Base-by-base conservation (phyloP, 2,329 filamentous ascomycete genomes). In the Colletotrichum melonis region DNA sequence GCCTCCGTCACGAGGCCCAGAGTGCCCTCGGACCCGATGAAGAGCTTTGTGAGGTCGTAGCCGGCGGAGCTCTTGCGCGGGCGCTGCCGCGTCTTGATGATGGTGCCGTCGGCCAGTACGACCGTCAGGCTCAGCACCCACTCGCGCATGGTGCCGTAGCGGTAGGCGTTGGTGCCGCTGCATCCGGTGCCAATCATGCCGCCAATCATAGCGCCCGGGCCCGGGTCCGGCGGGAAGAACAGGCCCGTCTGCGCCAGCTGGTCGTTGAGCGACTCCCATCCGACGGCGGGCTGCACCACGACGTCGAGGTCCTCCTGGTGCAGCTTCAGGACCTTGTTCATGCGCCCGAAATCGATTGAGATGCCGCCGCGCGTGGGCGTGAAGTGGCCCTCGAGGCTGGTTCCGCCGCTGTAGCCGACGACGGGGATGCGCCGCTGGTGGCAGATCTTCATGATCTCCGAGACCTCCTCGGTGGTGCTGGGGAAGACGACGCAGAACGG, bases 91-190 rank as follows among this genome's bases (percentile, higher is more conserved):
- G 95, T 98, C 86, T 95, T 96, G 84, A 98, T 92, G 64, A 98
- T 84, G 1, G 95, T 97, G 63, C 95, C 95, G 82, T 98, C 95
- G 22, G 95, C 95, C 78, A 98, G 88, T 12, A 98, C 95, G 4
- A 97, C 94, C 0, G 95, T 98, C 76, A 98, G 84, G 67, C 90
- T 93, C 26, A 97, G 85, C 14, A 98, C 95, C 95, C 95, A 98
- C 80, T 98, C 95, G 75, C 94, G 92, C 95, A 98, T 98, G 2
- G 95, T 98, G 75, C 95, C 95, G 81, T 97, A 98, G 71, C 95
- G 89, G 85, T 97, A 97, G 19, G 95, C 92, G 81, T 98, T 98
- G 16, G 95, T 98, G 72, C 95, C 95, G 79, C 88, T 90, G 84
- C 88, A 90, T 46, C 89, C 89, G 3, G 93, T 95, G 26, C 92